Evolutionary conservation across 2,329 filamentous ascomycete species (phyloP).

Genomic region (Rhynchosporium secalis): DNA sequence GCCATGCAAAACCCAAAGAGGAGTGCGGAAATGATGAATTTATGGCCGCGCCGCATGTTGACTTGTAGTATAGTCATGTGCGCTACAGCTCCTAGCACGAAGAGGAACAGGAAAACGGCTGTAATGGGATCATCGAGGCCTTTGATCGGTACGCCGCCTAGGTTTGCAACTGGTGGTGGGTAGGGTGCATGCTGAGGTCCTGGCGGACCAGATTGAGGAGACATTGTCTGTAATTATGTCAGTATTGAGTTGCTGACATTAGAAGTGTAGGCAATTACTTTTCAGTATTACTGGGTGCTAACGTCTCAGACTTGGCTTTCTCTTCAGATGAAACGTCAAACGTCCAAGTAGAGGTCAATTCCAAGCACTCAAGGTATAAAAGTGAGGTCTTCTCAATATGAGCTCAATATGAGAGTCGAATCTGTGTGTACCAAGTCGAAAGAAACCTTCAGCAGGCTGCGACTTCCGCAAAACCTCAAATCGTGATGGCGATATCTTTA

Average conservation of each 20-base stretch:
- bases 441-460: neutral
- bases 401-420: no score
- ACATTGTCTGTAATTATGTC: slow-evolving; percentile 2
- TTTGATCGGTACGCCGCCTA: slow-evolving; percentile 60
- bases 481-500: neutral
- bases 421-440: neutral
- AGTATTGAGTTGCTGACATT: neutral
- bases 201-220: neutral
- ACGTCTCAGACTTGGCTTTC: neutral
- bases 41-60: slow-evolving; percentile 53
- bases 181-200: slow-evolving; percentile 28
- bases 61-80: slow-evolving; percentile 60
- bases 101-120: slow-evolving; percentile 61
- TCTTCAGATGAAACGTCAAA: neutral
- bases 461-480: neutral
- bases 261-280: neutral
- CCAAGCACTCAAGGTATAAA: neutral
- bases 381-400: neutral
- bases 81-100: slow-evolving; percentile 50
- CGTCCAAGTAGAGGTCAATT: neutral
- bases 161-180: slow-evolving; percentile 45
- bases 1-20: slow-evolving; percentile 57
- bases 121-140: slow-evolving; percentile 64
- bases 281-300: neutral
- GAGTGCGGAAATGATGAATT: slow-evolving; percentile 59